Evolutionary conservation across 202 grass and related monocot genomes (phyloP), one percentile per base, ranked within the genome.

Genomic region (Schoenoplectus triqueter): DNA sequence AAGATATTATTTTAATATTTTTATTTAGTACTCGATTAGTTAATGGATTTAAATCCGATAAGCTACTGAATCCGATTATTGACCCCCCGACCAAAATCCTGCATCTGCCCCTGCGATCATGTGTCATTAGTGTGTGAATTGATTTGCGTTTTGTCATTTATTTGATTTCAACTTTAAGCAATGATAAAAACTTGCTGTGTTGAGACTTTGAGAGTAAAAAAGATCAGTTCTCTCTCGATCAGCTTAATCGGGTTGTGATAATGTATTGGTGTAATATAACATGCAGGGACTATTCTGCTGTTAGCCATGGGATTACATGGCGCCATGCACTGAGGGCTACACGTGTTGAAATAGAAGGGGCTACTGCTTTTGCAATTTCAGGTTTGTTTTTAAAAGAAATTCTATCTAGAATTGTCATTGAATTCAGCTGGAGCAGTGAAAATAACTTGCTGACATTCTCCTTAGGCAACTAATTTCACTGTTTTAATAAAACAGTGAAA

Each of bases 281-380:
- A 81, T 91, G 42, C 84, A 99, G 96, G 84, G 96, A 99, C 68
- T 80, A 89, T 50, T 99, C 91, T 3, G 96, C 90, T 41, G 96
- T 94, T 83, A 90, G 96, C 62, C 96, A 99, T 91, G 52, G 88
- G 75, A 92, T 99, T 67, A 91, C 91, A 61, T 96, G 91, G 96
- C 90, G 80, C 51, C 18, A 11, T 83, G 85, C 96, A 44, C 87
- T 99, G 52, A 71, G 61, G 64, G 94, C 82, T 85, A 99, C 94
- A 84, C 69, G 49, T 69, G 86, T 91, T 65, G 80, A 92, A 85
- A 99, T 99, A 82, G 79, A 31, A 4, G 91, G 96, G 21, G 96
- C 96, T 89, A 88, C 75, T 71, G 91, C 89, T 85, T 99, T 94
- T 91, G 96, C 88, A 89, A 92, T 90, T 87, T 88, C 96, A 92